A percentile compares a stretch with the other conserved stretches of the same genome.
Conservation (phyloP, 73 alveolate species). For the Tetrahymena elliotti region DNA sequence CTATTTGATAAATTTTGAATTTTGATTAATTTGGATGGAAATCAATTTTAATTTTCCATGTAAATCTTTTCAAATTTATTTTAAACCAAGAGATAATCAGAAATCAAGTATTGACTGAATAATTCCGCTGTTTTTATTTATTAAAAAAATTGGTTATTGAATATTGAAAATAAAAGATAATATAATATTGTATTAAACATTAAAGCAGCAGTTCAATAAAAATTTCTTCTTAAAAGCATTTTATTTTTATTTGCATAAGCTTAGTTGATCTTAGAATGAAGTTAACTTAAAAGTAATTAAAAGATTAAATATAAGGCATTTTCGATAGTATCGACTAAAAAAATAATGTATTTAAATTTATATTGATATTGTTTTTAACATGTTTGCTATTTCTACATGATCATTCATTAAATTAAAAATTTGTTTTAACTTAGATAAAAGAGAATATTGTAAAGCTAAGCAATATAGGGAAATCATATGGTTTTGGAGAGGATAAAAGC, state of each 20-base stretch:
- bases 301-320: not conserved
- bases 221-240: not conserved
- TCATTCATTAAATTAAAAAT: not conserved
- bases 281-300: not conserved
- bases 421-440: not conserved
- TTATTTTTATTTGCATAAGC: not conserved
- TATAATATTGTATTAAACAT: not conserved
- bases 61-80: not conserved
- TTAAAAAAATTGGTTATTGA: no score
- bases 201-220: not conserved
- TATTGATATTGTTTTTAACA: no score
- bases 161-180: no score
- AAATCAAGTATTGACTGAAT: not conserved
- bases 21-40: not conserved
- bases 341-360: not conserved
- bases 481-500: not conserved
- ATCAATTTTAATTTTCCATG: not conserved
- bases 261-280: not conserved
- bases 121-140: not conserved
- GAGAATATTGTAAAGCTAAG: not conserved
- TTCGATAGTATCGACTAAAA: not conserved
- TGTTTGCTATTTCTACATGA: not conserved
- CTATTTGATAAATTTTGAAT: not conserved
- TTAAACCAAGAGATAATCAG: not conserved
- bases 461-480: not conserved